Evolutionary conservation across 129 eudicot genomes (phyloP).

Genomic region (Dittrichia graveolens): DNA sequence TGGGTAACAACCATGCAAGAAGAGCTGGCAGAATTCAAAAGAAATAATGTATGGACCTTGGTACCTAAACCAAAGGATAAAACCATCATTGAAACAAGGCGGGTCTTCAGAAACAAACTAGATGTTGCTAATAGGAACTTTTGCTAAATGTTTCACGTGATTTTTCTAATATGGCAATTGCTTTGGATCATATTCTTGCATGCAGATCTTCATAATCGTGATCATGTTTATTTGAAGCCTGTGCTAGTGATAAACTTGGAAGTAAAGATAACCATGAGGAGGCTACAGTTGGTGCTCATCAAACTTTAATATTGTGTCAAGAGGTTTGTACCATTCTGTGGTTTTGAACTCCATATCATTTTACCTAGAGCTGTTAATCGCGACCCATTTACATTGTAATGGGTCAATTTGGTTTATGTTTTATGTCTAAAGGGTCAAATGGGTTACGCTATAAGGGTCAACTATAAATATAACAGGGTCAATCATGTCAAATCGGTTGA

Average conservation of each 20-base stretch:
- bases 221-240: conserved; percentile 67
- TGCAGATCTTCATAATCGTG: conserved; percentile 81
- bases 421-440: background rate
- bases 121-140: too few species aligned
- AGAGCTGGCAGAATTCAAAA: too few species aligned
- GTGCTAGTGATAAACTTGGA: conserved; percentile 78
- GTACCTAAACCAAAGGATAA: too few species aligned
- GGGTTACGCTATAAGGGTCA: background rate
- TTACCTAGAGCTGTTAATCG: background rate
- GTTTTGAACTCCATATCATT: background rate
- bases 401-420: background rate
- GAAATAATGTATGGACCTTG: too few species aligned
- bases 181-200: background rate
- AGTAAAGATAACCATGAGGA: conserved; percentile 96
- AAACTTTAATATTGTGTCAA: conserved; percentile 72
- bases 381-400: background rate
- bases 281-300: conserved; percentile 84
- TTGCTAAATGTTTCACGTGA: too few species aligned
- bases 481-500: background rate
- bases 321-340: conserved; percentile 46
- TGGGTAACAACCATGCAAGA: too few species aligned
- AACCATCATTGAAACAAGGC: too few species aligned
- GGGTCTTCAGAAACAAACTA: too few species aligned
- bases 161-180: too few species aligned
- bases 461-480: background rate